A percentile compares a stretch with the other conserved stretches of the same genome.
phyloP scores from a whole-genome alignment of 2,329 filamentous ascomycete species.

The Arthroderma sp. region DNA sequence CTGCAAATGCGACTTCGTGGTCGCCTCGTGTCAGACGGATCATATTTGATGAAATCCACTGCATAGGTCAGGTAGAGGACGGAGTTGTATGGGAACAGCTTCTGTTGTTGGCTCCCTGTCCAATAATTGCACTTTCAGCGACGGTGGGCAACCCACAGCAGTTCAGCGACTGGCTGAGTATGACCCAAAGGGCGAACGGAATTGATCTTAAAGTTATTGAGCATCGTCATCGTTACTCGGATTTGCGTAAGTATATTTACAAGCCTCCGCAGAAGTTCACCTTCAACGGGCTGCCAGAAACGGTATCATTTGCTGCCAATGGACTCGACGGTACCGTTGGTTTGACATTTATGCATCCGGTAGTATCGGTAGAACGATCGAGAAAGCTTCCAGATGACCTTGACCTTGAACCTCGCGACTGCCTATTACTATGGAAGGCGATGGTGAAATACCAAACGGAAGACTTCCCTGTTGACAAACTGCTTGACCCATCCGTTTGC shows the following conservation, averaged over 20 bases:
- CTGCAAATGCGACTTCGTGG: conserved; percentile 54
- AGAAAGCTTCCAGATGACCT: conserved; percentile 55
- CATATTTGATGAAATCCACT: conserved; percentile 74
- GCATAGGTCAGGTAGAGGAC: conserved; percentile 63
- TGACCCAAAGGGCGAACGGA: conserved; percentile 50
- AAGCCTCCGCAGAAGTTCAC: conserved; percentile 34
- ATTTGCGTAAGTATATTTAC: conserved; percentile 63
- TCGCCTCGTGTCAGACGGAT: conserved; percentile 56
- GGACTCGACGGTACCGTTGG: conserved; percentile 37
- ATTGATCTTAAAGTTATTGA: conserved; percentile 54
- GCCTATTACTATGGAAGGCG: conserved; percentile 49
- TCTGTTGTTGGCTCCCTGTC: conserved; percentile 58
- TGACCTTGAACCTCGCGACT: conserved; percentile 57
- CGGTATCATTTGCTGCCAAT: conserved; percentile 24
- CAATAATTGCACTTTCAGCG: conserved; percentile 65
- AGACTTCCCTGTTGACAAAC: conserved; percentile 37
- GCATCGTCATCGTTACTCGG: conserved; percentile 58
- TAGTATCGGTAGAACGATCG: conserved; percentile 47
- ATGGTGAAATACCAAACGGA: conserved; percentile 47
- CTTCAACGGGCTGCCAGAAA: conserved; percentile 41
- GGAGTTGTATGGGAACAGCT: conserved; percentile 69
- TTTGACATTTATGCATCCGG: conserved; percentile 53
- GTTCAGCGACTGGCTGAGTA: conserved; percentile 55
- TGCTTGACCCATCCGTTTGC: conserved; percentile 37
- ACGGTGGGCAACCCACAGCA: conserved; percentile 63